Conservation (phyloP, 2,329 filamentous ascomycete genomes). For the Tolypocladium capitatum region DNA sequence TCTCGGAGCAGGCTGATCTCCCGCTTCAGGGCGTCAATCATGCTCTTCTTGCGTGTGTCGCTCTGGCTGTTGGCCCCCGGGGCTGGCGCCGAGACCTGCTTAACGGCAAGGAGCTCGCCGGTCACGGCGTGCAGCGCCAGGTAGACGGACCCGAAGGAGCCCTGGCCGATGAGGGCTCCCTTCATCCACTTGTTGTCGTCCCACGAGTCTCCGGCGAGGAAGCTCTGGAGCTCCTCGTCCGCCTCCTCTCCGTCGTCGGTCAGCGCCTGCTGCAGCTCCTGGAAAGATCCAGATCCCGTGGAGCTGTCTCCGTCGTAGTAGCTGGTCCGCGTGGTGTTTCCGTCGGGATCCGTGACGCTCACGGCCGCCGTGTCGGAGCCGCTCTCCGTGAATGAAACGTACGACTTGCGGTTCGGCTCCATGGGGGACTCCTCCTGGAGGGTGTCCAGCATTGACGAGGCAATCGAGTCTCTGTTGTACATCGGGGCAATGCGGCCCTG, state of each 20-base stretch:
- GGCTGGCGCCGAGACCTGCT: slow-evolving; percentile 86
- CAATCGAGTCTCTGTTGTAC: slow-evolving; percentile 70
- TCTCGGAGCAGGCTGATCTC: slow-evolving; percentile 92
- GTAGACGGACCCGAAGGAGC: slow-evolving; percentile 92
- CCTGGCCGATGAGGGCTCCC: slow-evolving; percentile 89
- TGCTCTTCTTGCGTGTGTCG: slow-evolving; percentile 88
- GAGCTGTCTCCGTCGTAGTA: slow-evolving; percentile 76
- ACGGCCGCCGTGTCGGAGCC: slow-evolving; percentile 57
- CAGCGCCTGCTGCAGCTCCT: slow-evolving; percentile 73
- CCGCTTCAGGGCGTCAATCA: slow-evolving; percentile 94
- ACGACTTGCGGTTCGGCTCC: slow-evolving; percentile 86
- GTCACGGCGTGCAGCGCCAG: slow-evolving; percentile 90
- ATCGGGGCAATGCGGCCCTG: slow-evolving; percentile 28
- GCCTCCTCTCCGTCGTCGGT: slow-evolving; percentile 84
- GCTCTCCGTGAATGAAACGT: slow-evolving; percentile 76
- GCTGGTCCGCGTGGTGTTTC: slow-evolving; percentile 56
- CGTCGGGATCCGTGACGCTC: slow-evolving; percentile 65
- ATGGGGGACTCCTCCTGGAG: slow-evolving; percentile 80
- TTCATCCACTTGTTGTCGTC: slow-evolving; percentile 99
- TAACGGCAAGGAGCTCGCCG: slow-evolving; percentile 93
- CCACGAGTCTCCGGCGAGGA: slow-evolving; percentile 85
- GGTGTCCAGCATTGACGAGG: slow-evolving; percentile 78
- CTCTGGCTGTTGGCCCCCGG: slow-evolving; percentile 65
- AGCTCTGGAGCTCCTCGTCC: slow-evolving; percentile 80
- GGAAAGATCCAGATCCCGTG: slow-evolving; percentile 59